Conservation (phyloP, 768 basidiomycete genomes). For the Lentinus tigrinus region DNA sequence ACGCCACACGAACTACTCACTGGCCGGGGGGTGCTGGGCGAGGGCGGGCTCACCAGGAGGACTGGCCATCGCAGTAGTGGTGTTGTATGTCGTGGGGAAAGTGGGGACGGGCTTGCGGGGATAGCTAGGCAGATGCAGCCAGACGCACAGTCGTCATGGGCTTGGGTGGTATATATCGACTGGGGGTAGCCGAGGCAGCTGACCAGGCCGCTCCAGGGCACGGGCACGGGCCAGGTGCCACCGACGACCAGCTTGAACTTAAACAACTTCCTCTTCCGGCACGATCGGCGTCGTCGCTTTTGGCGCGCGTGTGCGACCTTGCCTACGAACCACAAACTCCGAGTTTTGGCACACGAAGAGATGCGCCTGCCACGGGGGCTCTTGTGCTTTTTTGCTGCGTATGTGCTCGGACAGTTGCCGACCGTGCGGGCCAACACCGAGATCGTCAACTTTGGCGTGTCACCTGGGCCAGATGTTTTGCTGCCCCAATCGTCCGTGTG, state of each 20-base stretch:
- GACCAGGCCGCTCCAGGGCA: constrained; percentile 16
- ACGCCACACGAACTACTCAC: constrained; percentile 7
- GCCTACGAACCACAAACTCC: neutral
- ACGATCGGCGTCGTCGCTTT: neutral
- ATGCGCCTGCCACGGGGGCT: constrained; percentile 1
- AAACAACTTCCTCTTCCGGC: constrained; percentile 15
- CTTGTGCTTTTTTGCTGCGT: neutral
- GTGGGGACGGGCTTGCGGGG: neutral
- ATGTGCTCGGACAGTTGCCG: neutral
- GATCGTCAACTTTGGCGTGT: constrained; percentile 55
- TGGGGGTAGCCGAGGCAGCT: constrained; percentile 14
- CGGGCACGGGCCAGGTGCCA: constrained; percentile 19
- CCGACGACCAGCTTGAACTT: constrained; percentile 9
- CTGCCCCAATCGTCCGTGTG: constrained; percentile 31
- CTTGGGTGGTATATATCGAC: constrained; percentile 4
- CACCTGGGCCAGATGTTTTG: constrained; percentile 23
- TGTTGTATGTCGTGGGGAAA: constrained; percentile 3
- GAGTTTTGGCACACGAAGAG: neutral
- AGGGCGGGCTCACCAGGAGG: too few species aligned
- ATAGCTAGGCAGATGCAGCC: neutral
- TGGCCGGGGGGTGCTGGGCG: constrained; percentile 21
- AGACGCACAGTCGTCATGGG: neutral
- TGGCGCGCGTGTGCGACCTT: neutral
- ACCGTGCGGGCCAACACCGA: constrained; percentile 53
- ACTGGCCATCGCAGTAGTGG: constrained; percentile 2